Evolutionary conservation across 805 yeast species (phyloP), one percentile per base, ranked within the genome.

Genomic region (Candida adriatica): DNA sequence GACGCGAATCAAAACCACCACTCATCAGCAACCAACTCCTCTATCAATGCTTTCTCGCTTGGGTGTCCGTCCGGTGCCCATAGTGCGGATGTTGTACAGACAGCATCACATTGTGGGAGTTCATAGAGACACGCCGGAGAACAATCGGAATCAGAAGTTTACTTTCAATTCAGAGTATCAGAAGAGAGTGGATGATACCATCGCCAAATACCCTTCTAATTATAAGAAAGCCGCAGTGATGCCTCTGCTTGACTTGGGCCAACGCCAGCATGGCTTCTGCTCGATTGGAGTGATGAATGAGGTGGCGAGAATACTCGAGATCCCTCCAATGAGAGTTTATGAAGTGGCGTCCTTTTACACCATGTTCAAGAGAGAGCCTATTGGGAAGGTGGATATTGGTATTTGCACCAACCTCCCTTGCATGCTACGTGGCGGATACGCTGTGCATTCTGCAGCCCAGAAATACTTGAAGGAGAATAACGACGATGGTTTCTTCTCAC

Each of bases 241-340:
- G 94, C 94, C 94, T 8, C 67, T 84, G 39, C 68, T 84, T 41
- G 94, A 83, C 53, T 65, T 84, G 42, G 95, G 92, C 24, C 95
- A 84, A 62, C 80, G 94, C 50, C 94, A 84, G 59, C 67, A 68
- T 34, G 95, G 95, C 1, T 84, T 79, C 66, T 80, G 92, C 26
- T 82, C 94, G 24, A 80, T 84, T 46, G 68, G 85, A 20, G 92
- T 83, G 42, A 84, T 84, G 95, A 83, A 84, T 64, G 80, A 85
- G 55, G 94, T 84, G 30, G 95, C 94, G 33, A 75, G 79, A 58
- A 49, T 79, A 51, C 68, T 83, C 49, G 90, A 82, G 49, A 80
- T 85, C 78, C 95, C 95, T 18, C 94, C 94, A 38, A 84, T 84
- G 95, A 74, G 95, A 62, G 95, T 84, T 18, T 84, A 84, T 58